Evolutionary conservation across 495 filamentous ascomycete species (phyloP).

Genomic region (Podospora australis): DNA sequence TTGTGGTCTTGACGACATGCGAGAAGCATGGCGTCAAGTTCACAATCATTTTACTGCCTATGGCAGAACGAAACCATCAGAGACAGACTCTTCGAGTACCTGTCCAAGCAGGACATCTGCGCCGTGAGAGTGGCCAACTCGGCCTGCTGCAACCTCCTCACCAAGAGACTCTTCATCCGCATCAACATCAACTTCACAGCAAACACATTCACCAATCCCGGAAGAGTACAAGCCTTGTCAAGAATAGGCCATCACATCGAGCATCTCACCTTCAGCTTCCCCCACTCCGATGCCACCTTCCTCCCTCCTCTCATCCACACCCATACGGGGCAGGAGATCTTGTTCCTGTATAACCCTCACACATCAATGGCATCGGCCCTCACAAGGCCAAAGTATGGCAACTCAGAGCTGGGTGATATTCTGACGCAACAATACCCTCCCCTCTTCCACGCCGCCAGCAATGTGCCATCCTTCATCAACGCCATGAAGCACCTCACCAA

Average conservation of each 20-base stretch:
- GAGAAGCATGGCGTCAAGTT: conserved; percentile 40
- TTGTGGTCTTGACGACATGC: conserved; percentile 32
- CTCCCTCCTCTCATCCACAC: conserved; percentile 70
- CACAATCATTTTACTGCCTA: conserved; percentile 46
- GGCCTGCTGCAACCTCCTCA: conserved; percentile 47
- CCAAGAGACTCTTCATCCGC: conserved; percentile 46
- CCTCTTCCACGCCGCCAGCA: conserved; percentile 77
- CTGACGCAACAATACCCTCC: conserved; percentile 75
- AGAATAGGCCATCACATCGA: conserved; percentile 67
- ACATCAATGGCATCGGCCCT: conserved; percentile 41
- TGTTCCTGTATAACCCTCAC: conserved; percentile 69
- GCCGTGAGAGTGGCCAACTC: conserved; percentile 43
- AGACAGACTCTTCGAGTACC: conserved; percentile 43
- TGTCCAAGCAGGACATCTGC: conserved; percentile 45
- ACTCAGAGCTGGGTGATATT: conserved; percentile 56
- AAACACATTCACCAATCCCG: conserved; percentile 61
- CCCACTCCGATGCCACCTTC: conserved; percentile 65
- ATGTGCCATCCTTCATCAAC: conserved; percentile 68
- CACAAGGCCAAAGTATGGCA: conserved; percentile 57
- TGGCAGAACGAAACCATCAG: conserved; percentile 47
- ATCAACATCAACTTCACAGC: conserved; percentile 59
- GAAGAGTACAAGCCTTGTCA: conserved; percentile 59
- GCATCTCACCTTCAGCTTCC: conserved; percentile 61
- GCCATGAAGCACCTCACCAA: conserved; percentile 57
- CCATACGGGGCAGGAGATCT: conserved; percentile 60